Evolutionary conservation across 352 stramenopile genomes (phyloP), one percentile per base, ranked within the genome.

Genomic region (Phytophthora pinifolia): DNA sequence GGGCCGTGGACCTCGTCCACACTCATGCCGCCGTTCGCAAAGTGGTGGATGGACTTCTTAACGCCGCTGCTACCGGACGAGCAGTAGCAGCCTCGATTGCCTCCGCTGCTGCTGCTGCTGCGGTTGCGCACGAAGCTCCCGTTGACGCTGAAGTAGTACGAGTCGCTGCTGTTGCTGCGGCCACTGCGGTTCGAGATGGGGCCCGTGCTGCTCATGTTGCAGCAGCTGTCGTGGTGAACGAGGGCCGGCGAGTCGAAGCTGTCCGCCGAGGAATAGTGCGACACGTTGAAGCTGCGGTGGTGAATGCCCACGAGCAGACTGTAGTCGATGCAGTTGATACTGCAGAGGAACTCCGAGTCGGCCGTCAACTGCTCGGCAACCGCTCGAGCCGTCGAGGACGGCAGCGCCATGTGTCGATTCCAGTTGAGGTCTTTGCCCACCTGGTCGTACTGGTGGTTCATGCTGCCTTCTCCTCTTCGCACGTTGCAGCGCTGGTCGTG

Each of bases 261-360:
- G 20, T 76, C 71, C 1, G 77, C 75, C 0, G 80, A 88, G 25
- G 78, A 82, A 54, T 79, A 86, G 36, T 86, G 74, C 36, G 85
- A 90, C 10, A 88, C 79, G 20, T 87, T 88, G 47, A 88, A 89
- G 48, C 75, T 93, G 68, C 92, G 81, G 54, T 97, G 88, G 65
- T 98, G 92, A 48, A 98, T 88, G 3, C 92, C 93, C 46, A 98
- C 89, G 18, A 98, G 72, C 59, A 98, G 84, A 35, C 85, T 97
- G 61, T 98, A 98, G 66, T 98, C 93, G 70, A 98, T 98, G 63
- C 94, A 97, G 62, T 97, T 97, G 72, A 97, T 94, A 18, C 76
- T 76, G 41, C 80, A 85, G 1, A 98, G 63, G 50, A 97, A 98
- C 44, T 89, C 69, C 32, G 88, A 96, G 60, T 98, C 94, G 29